Evolutionary conservation across 352 stramenopile genomes (phyloP).

Genomic region (Elongisporangium undulatum): DNA sequence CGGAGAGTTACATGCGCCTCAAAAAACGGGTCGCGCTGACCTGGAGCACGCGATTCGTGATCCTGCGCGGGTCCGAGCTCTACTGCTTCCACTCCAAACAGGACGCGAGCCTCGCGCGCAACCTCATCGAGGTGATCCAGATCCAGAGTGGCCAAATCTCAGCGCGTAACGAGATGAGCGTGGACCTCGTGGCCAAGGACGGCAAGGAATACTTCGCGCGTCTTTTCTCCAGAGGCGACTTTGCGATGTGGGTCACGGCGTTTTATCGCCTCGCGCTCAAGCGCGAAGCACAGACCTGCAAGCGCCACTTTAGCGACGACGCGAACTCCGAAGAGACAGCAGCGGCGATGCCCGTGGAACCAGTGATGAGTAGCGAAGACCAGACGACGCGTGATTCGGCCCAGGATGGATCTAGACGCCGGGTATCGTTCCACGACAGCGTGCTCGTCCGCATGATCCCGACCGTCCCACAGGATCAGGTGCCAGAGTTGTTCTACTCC

Average conservation of each 20-base stretch:
- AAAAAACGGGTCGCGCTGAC: slow-evolving; percentile 53
- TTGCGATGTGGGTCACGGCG: slow-evolving; percentile 57
- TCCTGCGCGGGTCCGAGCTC: slow-evolving; percentile 40
- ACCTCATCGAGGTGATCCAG: slow-evolving; percentile 31
- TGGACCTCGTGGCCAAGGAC: slow-evolving; percentile 44
- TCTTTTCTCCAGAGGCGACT: slow-evolving; percentile 48
- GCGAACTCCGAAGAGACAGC: background rate
- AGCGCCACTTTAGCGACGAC: slow-evolving; percentile 5
- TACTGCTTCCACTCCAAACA: slow-evolving; percentile 48
- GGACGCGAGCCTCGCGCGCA: slow-evolving; percentile 34
- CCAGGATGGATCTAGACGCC: slow-evolving; percentile 13
- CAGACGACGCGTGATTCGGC: background rate
- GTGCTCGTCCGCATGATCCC: slow-evolving; percentile 61
- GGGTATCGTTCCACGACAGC: slow-evolving; percentile 55
- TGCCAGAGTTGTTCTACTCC: slow-evolving; percentile 60
- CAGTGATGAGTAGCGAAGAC: slow-evolving; percentile 2
- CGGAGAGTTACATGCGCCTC: slow-evolving; percentile 54
- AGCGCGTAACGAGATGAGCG: slow-evolving; percentile 32
- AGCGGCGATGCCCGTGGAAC: background rate
- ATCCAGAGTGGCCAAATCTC: slow-evolving; percentile 34
- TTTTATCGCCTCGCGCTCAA: slow-evolving; percentile 54
- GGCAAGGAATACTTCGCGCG: slow-evolving; percentile 40
- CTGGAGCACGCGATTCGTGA: slow-evolving; percentile 59
- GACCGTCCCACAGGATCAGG: slow-evolving; percentile 35
- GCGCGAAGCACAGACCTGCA: slow-evolving; percentile 17